Percentiles rank a stretch among this genome's conserved stretches.
Conservation (phyloP, 768 basidiomycete species). For the Boletellus sp. region DNA sequence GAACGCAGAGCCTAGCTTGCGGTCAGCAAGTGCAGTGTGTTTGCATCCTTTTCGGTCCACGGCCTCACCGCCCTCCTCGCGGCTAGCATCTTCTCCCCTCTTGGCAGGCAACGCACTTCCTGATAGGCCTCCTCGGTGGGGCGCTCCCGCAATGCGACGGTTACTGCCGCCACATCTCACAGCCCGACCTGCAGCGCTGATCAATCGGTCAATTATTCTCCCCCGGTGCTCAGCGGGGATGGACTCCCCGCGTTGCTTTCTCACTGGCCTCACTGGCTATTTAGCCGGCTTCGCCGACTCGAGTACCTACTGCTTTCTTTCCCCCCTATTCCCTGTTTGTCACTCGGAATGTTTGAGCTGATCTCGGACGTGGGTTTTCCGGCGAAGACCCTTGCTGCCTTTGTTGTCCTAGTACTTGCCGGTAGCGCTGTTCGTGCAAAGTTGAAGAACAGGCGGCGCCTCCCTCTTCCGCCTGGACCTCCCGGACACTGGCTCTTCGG, state of each 20-base stretch:
- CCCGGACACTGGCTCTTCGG: constrained; percentile 34
- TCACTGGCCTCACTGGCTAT: constrained; percentile 2
- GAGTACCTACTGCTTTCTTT: neutral
- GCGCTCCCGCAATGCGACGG: too few species aligned
- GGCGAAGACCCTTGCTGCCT: constrained; percentile 16
- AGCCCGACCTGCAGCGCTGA: too few species aligned
- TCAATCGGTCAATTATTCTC: too few species aligned
- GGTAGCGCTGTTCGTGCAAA: constrained; percentile 7
- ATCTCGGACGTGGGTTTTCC: constrained; percentile 4
- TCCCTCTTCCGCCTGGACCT: constrained; percentile 31
- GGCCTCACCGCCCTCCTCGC: too few species aligned
- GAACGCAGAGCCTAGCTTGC: neutral
- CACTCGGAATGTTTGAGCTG: constrained; percentile 6
- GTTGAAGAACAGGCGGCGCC: constrained; percentile 8
- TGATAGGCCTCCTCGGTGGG: too few species aligned
- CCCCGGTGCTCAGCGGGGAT: too few species aligned
- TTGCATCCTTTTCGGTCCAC: too few species aligned
- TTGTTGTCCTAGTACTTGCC: constrained; percentile 17
- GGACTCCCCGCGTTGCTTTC: too few species aligned
- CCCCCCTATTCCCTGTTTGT: neutral
- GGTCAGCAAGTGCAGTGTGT: too few species aligned
- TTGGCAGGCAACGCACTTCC: too few species aligned
- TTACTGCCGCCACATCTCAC: too few species aligned
- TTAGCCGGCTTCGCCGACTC: constrained; percentile 1
- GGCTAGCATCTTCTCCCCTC: too few species aligned